Evolutionary conservation across 768 basidiomycete genomes (phyloP).

Genomic region (Leccinellum luteum): DNA sequence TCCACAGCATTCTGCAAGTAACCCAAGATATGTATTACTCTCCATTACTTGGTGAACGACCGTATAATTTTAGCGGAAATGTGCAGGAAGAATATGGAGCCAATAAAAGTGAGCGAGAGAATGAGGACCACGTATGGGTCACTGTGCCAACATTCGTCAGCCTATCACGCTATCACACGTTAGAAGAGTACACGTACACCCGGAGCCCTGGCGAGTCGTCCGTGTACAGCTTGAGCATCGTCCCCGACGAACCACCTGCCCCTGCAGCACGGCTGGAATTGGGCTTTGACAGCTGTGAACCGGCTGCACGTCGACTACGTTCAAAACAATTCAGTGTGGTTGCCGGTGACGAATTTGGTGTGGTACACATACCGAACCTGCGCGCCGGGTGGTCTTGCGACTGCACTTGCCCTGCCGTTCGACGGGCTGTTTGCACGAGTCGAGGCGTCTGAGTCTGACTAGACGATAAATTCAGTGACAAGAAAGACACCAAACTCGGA

Average conservation of each 20-base stretch:
- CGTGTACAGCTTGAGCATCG: slow-evolving; percentile 98
- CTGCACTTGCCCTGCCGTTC: slow-evolving; percentile 43
- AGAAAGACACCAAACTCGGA: background rate
- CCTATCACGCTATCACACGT: background rate
- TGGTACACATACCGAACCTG: slow-evolving; percentile 66
- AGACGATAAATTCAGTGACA: background rate
- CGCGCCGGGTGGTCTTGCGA: slow-evolving; percentile 75
- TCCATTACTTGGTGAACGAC: slow-evolving; percentile 73
- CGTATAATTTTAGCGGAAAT: slow-evolving; percentile 94
- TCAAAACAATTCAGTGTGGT: background rate
- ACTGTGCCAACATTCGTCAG: slow-evolving; percentile 38
- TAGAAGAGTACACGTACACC: slow-evolving; percentile 67
- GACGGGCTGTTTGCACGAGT: slow-evolving; percentile 39
- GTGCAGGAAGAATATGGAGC: slow-evolving; percentile 97
- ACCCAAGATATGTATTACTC: background rate
- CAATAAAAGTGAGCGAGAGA: slow-evolving; percentile 94
- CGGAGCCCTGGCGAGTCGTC: slow-evolving; percentile 96
- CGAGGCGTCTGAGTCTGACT: slow-evolving; percentile 83
- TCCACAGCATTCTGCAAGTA: background rate
- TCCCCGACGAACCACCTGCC: slow-evolving; percentile 94
- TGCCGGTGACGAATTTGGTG: background rate
- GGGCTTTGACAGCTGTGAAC: slow-evolving; percentile 63
- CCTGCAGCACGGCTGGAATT: slow-evolving; percentile 90
- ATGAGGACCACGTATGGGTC: slow-evolving; percentile 97
- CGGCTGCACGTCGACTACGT: slow-evolving; percentile 69